phyloP scores from a whole-genome alignment of 1,284 basidiomycete genomes.

The Golubevia sp. region DNA sequence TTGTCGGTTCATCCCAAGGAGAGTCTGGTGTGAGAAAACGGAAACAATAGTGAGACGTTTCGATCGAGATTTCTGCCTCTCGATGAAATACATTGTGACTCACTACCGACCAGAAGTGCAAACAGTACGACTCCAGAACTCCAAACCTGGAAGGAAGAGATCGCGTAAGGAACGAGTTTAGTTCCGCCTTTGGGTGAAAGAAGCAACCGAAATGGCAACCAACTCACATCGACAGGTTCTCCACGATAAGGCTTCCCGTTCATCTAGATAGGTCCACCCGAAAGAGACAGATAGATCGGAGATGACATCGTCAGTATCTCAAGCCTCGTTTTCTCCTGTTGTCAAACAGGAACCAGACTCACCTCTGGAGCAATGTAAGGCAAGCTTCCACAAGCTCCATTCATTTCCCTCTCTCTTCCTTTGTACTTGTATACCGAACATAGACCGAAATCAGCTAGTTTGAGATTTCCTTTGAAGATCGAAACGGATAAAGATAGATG shows the following conservation, averaged over 20 bases:
- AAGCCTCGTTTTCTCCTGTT: no score
- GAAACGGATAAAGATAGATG: neutral
- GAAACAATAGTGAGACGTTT: neutral
- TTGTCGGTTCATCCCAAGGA: conserved; percentile 94
- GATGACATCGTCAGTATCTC: conserved; percentile 32
- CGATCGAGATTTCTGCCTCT: neutral
- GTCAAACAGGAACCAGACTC: no score
- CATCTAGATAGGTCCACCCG: conserved; percentile 16
- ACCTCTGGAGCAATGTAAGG: conserved; percentile 96
- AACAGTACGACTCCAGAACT: conserved; percentile 95
- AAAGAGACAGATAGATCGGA: conserved; percentile 22
- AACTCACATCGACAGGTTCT: conserved; percentile 80
- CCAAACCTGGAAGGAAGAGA: conserved; percentile 66
- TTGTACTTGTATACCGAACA: conserved; percentile 90
- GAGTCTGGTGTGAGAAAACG: conserved; percentile 70
- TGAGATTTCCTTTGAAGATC: conserved; percentile 66
- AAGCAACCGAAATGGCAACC: neutral
- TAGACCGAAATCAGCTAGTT: conserved; percentile 94
- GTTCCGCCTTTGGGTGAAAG: neutral
- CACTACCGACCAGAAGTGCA: conserved; percentile 87
- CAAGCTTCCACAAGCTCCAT: conserved; percentile 78
- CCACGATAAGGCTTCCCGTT: conserved; percentile 73
- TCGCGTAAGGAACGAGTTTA: no score
- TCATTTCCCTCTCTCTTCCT: conserved; percentile 69
- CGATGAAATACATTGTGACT: conserved; percentile 59